phyloP scores from a whole-genome alignment of 1,139 yeast species.

The Geotrichum candidum region DNA sequence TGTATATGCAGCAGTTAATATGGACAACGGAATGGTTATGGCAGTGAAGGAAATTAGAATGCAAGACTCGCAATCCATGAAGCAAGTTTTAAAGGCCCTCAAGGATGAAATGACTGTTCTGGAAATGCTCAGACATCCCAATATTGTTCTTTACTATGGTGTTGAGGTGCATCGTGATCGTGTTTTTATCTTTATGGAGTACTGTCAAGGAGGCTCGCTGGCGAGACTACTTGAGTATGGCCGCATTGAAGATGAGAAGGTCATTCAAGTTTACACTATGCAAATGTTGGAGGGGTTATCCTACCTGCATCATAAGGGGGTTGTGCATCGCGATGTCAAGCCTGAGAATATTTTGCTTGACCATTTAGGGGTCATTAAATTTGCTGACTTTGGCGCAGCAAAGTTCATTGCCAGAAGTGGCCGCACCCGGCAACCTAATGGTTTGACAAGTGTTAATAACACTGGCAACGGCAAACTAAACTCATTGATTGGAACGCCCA shows the following conservation, averaged over 20 bases:
- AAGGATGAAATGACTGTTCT: constrained; percentile 95
- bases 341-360: constrained; percentile 91
- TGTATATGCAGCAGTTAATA: constrained; percentile 84
- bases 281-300: constrained; percentile 96
- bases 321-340: constrained; percentile 92
- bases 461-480: constrained; percentile 33
- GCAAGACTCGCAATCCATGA: constrained; percentile 82
- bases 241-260: constrained; percentile 90
- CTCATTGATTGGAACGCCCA: constrained; percentile 89
- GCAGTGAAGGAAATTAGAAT: constrained; percentile 94
- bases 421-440: constrained; percentile 35
- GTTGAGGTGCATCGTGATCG: constrained; percentile 96
- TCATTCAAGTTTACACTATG: constrained; percentile 80
- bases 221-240: constrained; percentile 83
- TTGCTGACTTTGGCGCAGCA: constrained; percentile 97
- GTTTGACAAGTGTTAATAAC: constrained; percentile 10
- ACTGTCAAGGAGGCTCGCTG: constrained; percentile 92
- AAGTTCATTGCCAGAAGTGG: constrained; percentile 79
- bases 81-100: constrained; percentile 79
- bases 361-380: constrained; percentile 87
- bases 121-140: constrained; percentile 92
- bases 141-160: constrained; percentile 91
- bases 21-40: constrained; percentile 93
- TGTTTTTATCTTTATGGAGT: constrained; percentile 95
- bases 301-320: constrained; percentile 90